These are phyloP conservation scores for Multifurca ochricompacta DNA, from an alignment of 768 basidiomycete genomes.

Conservation along the genomic window DNA sequence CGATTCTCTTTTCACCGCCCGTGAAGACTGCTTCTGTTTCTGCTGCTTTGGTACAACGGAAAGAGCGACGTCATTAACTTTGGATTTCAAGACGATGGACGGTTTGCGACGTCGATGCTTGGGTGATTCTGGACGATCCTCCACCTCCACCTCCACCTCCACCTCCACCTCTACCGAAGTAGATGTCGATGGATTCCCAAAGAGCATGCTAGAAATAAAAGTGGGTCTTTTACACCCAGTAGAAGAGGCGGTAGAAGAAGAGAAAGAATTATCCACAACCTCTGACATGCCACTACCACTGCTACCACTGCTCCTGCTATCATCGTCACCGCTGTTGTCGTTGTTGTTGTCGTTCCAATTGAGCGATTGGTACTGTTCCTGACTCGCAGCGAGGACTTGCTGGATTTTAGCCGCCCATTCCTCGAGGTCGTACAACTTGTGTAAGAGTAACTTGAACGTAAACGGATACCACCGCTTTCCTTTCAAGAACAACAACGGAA, in stretches of 20 bases:
- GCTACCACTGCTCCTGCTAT: too few relatives aligned
- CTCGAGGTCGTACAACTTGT: conserved; percentile 22
- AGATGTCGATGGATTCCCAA: background rate
- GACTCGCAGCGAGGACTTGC: conserved; percentile 18
- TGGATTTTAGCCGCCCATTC: conserved; percentile 21
- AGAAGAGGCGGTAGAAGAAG: conserved; percentile 4
- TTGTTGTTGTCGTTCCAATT: background rate
- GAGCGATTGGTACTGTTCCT: conserved; percentile 19
- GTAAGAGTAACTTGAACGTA: conserved; percentile 20
- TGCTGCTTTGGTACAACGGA: background rate
- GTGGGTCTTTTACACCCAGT: background rate
- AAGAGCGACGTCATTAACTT: conserved; percentile 1
- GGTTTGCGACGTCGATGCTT: background rate
- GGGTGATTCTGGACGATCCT: conserved; percentile 1
- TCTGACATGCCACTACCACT: too few relatives aligned
- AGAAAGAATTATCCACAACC: too few relatives aligned
- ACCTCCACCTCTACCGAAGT: too few relatives aligned
- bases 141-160: too few relatives aligned
- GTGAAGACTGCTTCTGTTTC: conserved; percentile 6
- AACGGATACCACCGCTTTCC: conserved; percentile 21
- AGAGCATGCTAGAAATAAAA: conserved; percentile 3
- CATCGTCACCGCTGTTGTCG: background rate
- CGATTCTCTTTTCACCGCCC: conserved; percentile 22
- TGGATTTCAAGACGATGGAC: conserved; percentile 3
- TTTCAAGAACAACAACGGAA: conserved; percentile 11